Conservation (phyloP, 1,284 basidiomycete species). For the Trametes hirsuta region DNA sequence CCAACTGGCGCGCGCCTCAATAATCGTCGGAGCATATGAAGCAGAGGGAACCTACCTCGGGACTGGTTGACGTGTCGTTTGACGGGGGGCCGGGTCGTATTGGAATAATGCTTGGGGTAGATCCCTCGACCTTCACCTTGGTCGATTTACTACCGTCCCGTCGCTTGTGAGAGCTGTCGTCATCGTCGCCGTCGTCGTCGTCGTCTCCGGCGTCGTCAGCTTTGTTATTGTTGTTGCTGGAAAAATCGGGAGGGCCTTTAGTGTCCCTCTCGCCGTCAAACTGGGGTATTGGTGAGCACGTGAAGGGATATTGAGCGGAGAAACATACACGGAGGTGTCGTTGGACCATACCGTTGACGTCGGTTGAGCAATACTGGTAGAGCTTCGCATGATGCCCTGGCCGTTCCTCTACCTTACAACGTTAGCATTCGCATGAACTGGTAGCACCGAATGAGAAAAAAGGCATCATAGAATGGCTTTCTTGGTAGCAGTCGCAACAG, state of each 20-base stretch:
- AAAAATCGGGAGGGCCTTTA: slow-evolving; percentile 49
- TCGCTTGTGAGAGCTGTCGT: slow-evolving; percentile 28
- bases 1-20: slow-evolving; percentile 24
- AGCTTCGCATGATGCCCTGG: slow-evolving; percentile 58
- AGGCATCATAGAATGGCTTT: too few relatives aligned
- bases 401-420: slow-evolving; percentile 41
- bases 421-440: background rate
- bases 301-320: background rate
- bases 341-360: slow-evolving; percentile 50
- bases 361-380: slow-evolving; percentile 60
- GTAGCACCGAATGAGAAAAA: too few relatives aligned
- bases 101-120: slow-evolving; percentile 25
- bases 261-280: slow-evolving; percentile 55
- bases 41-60: slow-evolving; percentile 25
- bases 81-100: slow-evolving; percentile 29
- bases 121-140: slow-evolving; percentile 27
- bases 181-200: slow-evolving; percentile 45
- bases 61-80: slow-evolving; percentile 25
- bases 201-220: slow-evolving; percentile 48
- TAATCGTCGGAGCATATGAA: background rate
- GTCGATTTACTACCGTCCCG: slow-evolving; percentile 27
- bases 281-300: slow-evolving; percentile 33
- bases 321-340: slow-evolving; percentile 49
- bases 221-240: slow-evolving; percentile 39
- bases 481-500: too few relatives aligned